Evolutionary conservation across 2,329 filamentous ascomycete species (phyloP).

Genomic region (Dactylonectria estremocensis): DNA sequence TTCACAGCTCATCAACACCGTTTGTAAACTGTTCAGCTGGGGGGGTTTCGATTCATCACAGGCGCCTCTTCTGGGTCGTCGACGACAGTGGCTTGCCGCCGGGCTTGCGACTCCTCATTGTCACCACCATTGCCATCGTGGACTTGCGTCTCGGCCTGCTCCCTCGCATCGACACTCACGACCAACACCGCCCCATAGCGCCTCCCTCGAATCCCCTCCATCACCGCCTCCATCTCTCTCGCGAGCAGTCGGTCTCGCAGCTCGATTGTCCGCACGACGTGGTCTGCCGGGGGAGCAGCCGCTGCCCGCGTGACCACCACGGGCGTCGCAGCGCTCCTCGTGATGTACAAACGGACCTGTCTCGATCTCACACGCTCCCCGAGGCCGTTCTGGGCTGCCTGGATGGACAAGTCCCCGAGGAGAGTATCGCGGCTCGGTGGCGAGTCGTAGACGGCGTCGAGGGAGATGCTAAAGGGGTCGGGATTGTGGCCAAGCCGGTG

Average conservation of each 20-base stretch:
- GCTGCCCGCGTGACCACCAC: slow-evolving; percentile 25
- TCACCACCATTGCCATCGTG: neutral
- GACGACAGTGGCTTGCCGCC: neutral
- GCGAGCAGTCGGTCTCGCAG: slow-evolving; percentile 45
- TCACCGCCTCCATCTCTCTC: slow-evolving; percentile 44
- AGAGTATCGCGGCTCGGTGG: slow-evolving; percentile 35
- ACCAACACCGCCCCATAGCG: slow-evolving; percentile 42
- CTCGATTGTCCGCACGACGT: slow-evolving; percentile 49
- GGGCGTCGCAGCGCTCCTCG: slow-evolving; percentile 23
- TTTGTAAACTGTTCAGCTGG: too few relatives aligned
- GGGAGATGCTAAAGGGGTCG: slow-evolving; percentile 31
- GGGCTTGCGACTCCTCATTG: neutral
- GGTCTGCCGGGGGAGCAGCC: slow-evolving; percentile 37
- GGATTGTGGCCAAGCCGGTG: neutral
- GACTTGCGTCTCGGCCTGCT: neutral
- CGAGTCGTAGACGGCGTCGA: slow-evolving; percentile 35
- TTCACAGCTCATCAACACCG: too few relatives aligned
- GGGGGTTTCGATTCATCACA: neutral
- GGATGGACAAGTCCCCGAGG: slow-evolving; percentile 33
- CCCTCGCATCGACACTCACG: slow-evolving; percentile 39
- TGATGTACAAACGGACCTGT: slow-evolving; percentile 38
- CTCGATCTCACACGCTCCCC: slow-evolving; percentile 32
- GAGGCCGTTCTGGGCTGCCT: slow-evolving; percentile 31
- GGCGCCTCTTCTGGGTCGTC: neutral
- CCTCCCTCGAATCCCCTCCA: slow-evolving; percentile 33